Evolutionary conservation across 257 asterid genomes (phyloP).

Genomic region (Solanum arcanum): DNA sequence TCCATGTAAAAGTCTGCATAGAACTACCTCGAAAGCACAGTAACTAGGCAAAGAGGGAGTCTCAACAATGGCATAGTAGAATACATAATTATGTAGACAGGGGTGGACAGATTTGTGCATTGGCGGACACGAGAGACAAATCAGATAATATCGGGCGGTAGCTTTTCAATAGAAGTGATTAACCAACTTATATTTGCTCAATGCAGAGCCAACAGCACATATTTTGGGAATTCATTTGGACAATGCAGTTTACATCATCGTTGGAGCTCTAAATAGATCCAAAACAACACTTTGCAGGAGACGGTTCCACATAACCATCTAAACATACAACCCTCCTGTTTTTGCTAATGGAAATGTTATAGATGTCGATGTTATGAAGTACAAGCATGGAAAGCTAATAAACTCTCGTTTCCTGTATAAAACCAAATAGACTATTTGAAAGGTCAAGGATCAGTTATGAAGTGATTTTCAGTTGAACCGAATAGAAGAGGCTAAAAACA

Average conservation of each 20-base stretch:
- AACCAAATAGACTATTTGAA: not conserved
- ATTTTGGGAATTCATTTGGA: not conserved
- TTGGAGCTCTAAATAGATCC: not conserved
- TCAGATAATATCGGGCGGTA: not conserved
- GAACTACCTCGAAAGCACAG: not conserved
- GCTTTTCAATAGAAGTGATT: not conserved
- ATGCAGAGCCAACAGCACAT: not conserved
- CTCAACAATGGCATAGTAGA: not conserved
- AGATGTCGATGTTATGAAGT: not conserved
- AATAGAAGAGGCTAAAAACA: not conserved
- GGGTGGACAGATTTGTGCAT: not conserved
- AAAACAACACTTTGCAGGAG: not conserved
- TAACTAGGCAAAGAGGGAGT: not conserved
- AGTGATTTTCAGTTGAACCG: not conserved
- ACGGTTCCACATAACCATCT: not conserved
- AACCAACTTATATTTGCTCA: not conserved
- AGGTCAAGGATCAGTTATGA: not conserved
- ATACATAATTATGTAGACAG: not conserved
- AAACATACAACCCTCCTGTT: not conserved
- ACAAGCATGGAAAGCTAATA: not conserved
- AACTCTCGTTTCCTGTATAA: not conserved
- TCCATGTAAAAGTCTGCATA: not conserved
- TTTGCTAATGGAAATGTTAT: not conserved
- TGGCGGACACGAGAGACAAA: not conserved
- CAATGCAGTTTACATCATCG: not conserved